phyloP scores from a whole-genome alignment of 306 rosid genomes.

The Cyclanthera cordifolia region DNA sequence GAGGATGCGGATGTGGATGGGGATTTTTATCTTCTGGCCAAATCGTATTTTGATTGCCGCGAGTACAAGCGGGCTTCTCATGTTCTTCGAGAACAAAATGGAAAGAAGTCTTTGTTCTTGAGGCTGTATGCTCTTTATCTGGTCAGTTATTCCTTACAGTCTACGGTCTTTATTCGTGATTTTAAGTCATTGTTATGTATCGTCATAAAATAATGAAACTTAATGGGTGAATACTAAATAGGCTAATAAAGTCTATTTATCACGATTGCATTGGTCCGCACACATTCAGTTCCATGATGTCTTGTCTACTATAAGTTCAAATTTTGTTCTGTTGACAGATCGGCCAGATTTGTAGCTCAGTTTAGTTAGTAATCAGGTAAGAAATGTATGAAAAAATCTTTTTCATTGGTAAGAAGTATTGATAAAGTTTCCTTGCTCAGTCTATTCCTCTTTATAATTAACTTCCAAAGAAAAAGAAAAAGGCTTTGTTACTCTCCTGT shows the following conservation, averaged over 20 bases:
- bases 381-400: too few relatives aligned
- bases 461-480: neutral
- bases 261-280: neutral
- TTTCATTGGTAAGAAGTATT: neutral
- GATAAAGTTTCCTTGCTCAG: neutral
- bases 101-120: slow-evolving; percentile 64
- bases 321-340: neutral
- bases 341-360: too few relatives aligned
- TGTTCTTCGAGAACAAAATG: slow-evolving; percentile 66
- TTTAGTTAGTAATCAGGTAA: too few relatives aligned
- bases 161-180: neutral
- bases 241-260: neutral
- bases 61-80: slow-evolving; percentile 88
- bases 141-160: slow-evolving; percentile 30
- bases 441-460: neutral
- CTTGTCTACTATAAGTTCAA: neutral
- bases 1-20: slow-evolving; percentile 74
- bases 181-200: neutral
- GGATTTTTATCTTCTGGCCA: slow-evolving; percentile 75
- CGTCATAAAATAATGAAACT: neutral
- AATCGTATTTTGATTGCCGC: slow-evolving; percentile 76
- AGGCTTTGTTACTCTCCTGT: neutral
- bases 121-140: slow-evolving; percentile 72
- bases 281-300: neutral
- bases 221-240: neutral